Evolutionary conservation across 768 basidiomycete species (phyloP).

Genomic region (Neoboletus magnificus): DNA sequence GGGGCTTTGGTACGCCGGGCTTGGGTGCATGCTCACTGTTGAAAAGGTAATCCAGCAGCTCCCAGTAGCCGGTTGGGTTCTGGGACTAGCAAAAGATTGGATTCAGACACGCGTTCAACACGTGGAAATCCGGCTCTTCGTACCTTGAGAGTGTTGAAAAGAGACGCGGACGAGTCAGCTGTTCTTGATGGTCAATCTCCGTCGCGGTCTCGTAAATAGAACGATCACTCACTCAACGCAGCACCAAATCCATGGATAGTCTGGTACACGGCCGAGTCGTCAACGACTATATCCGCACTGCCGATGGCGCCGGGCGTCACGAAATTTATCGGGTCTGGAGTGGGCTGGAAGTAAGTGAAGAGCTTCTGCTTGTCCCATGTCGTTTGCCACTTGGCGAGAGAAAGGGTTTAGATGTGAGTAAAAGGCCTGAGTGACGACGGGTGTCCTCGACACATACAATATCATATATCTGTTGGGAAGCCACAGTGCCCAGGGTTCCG

Average conservation of each 20-base stretch:
- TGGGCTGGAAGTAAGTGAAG: conserved; percentile 31
- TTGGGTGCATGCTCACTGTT: conserved; percentile 24
- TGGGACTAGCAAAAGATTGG: conserved; percentile 34
- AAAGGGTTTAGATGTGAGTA: neutral
- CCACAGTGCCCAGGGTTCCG: conserved; percentile 21
- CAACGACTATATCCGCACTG: conserved; percentile 59
- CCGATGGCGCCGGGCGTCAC: conserved; percentile 49
- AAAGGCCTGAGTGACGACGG: neutral
- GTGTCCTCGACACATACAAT: conserved; percentile 35
- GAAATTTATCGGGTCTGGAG: conserved; percentile 31
- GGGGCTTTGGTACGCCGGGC: neutral
- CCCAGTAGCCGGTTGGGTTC: conserved; percentile 57
- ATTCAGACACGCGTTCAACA: neutral
- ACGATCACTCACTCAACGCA: conserved; percentile 47
- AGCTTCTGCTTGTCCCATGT: conserved; percentile 32
- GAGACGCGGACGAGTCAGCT: conserved; percentile 72
- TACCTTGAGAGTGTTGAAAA: conserved; percentile 66
- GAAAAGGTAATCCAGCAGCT: conserved; percentile 57
- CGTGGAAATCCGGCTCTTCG: neutral
- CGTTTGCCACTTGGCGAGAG: conserved; percentile 51
- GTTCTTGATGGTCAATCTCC: conserved; percentile 1
- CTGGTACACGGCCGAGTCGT: conserved; percentile 56
- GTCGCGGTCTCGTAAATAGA: neutral
- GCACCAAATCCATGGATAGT: conserved; percentile 66
- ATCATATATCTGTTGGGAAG: conserved; percentile 53